Evolutionary conservation across 2,329 filamentous ascomycete genomes (phyloP).

Genomic region (Aspergillus bombycis): DNA sequence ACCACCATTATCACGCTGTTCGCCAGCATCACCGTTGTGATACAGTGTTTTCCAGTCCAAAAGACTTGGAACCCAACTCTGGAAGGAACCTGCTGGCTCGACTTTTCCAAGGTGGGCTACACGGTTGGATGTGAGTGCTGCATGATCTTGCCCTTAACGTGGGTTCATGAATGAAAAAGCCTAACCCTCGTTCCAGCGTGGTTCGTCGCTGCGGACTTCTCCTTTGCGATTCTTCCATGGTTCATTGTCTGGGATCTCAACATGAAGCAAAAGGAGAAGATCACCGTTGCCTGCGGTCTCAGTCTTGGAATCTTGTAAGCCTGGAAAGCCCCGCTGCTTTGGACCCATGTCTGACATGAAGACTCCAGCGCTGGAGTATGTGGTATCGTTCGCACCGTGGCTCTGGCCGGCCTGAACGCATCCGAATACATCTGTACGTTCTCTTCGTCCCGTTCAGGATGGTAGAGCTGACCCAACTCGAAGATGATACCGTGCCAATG

Average conservation of each 20-base stretch:
- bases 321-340: not conserved
- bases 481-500: conserved; percentile 24
- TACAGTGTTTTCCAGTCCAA: not conserved
- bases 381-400: not conserved
- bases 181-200: not conserved
- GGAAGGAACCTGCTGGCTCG: conserved; percentile 24
- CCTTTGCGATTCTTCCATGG: conserved; percentile 44
- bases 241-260: conserved; percentile 49
- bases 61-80: conserved; percentile 22
- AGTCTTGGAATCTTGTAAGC: conserved; percentile 49
- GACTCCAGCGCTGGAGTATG: not conserved
- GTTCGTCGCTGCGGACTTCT: conserved; percentile 28
- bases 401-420: not conserved
- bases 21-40: not conserved
- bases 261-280: conserved; percentile 51
- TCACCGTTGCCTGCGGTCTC: conserved; percentile 47
- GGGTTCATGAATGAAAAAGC: not conserved
- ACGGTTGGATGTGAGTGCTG: conserved; percentile 26
- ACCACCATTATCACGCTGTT: not conserved
- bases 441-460: not conserved
- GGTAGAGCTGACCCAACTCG: not conserved
- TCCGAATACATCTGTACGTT: not conserved
- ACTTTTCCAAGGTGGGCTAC: conserved; percentile 28
- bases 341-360: not conserved
- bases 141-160: conserved; percentile 6